Conservation (phyloP, 1,284 basidiomycete genomes). For the Trametes polyzona region DNA sequence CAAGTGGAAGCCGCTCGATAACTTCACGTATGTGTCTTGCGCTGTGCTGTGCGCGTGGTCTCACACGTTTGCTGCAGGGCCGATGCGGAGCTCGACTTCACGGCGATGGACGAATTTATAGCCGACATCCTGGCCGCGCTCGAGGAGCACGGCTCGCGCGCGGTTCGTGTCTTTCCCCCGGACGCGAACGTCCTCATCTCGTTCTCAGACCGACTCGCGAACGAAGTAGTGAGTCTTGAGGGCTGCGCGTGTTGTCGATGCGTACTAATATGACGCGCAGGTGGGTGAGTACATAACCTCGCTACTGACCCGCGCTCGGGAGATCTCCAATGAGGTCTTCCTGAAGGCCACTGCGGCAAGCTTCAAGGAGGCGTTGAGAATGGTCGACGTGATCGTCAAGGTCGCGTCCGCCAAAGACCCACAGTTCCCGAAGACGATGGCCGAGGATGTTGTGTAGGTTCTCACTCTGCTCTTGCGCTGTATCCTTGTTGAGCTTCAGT, state of each 20-base stretch:
- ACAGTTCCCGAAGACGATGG: constrained; percentile 39
- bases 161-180: constrained; percentile 86
- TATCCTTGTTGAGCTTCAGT: neutral
- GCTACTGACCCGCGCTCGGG: constrained; percentile 78
- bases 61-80: constrained; percentile 33
- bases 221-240: constrained; percentile 67
- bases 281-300: constrained; percentile 87
- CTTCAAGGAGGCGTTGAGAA: constrained; percentile 86
- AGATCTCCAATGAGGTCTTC: constrained; percentile 75
- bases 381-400: constrained; percentile 78
- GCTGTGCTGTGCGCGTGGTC: neutral
- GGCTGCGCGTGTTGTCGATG: neutral
- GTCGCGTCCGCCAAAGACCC: constrained; percentile 42
- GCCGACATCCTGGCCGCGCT: constrained; percentile 67
- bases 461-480: constrained; percentile 5
- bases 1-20: constrained; percentile 80
- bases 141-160: constrained; percentile 75
- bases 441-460: constrained; percentile 83
- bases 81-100: constrained; percentile 75
- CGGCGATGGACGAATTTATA: constrained; percentile 94
- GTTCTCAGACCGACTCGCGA: constrained; percentile 78
- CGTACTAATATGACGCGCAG: constrained; percentile 43
- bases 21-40: constrained; percentile 71
- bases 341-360: constrained; percentile 88
- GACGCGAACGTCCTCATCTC: constrained; percentile 71